Evolutionary conservation across 2,329 filamentous ascomycete genomes (phyloP).

Genomic region (Dryadomyces quercivorus): DNA sequence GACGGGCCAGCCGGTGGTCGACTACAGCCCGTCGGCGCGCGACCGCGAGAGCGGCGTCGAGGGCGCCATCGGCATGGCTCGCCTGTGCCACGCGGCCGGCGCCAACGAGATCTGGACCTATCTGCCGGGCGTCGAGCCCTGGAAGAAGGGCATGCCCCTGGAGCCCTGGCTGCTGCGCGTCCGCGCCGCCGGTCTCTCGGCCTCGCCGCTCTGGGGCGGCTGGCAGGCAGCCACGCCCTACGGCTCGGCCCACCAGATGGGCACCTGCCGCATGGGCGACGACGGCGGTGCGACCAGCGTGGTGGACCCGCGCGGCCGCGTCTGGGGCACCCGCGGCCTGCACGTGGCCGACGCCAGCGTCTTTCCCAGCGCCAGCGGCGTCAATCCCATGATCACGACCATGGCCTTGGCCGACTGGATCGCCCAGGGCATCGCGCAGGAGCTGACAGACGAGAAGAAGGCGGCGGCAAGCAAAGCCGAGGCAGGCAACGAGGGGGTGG

Average conservation of each 20-base stretch:
- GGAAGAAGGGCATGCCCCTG: constrained; percentile 46
- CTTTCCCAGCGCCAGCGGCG: constrained; percentile 64
- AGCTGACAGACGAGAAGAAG: constrained; percentile 18
- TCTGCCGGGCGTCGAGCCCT: constrained; percentile 51
- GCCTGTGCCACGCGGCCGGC: constrained; percentile 66
- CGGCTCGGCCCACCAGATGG: constrained; percentile 71
- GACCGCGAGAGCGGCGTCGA: constrained; percentile 63
- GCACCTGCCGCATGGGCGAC: constrained; percentile 59
- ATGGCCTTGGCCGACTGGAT: constrained; percentile 62
- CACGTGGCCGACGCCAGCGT: constrained; percentile 66
- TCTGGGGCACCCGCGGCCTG: constrained; percentile 54
- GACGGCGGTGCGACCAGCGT: constrained; percentile 34
- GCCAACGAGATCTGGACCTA: constrained; percentile 66
- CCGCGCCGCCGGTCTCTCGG: constrained; percentile 14
- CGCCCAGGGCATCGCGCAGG: constrained; percentile 40
- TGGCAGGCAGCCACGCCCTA: constrained; percentile 41
- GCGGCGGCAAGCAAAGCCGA: too few relatives aligned
- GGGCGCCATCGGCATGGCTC: constrained; percentile 58
- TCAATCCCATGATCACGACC: constrained; percentile 70
- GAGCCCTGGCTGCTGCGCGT: constrained; percentile 45
- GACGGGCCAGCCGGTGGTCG: constrained; percentile 52
- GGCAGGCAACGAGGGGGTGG: not conserved
- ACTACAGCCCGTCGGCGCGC: constrained; percentile 58
- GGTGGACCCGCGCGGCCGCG: constrained; percentile 43
- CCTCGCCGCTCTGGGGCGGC: constrained; percentile 17